Evolutionary conservation across 2,329 filamentous ascomycete species (phyloP), one percentile per base, ranked within the genome.

Genomic region (Diaporthe sp.): DNA sequence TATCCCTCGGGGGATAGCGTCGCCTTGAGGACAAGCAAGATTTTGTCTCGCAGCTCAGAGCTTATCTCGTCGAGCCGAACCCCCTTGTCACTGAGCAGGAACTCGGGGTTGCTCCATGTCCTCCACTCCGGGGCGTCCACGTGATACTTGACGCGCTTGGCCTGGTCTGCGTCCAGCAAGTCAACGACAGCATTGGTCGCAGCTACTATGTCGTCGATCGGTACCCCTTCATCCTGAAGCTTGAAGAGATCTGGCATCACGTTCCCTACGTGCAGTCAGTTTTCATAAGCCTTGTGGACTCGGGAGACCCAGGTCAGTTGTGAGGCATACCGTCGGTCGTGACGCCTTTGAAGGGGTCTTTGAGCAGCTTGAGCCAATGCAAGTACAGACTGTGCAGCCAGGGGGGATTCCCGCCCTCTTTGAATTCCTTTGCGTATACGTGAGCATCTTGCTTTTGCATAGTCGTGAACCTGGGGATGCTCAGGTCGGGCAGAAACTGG

Each of bases 51-150:
- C 27, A 88, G 80, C 0, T 84, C 66, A 0, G 83, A 74, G 1
- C 79, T 70, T 0, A 87, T 75, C 78, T 94, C 92, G 77, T 95
- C 93, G 0, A 95, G 88, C 1, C 93, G 90, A 2, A 95, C 81
- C 7, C 93, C 93, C 80, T 93, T 93, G 81, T 92, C 84, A 71
- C 89, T 88, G 19, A 95, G 84, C 0, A 94, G 85, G 77, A 95
- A 93, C 80, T 95, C 93, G 0, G 93, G 93, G 80, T 95, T 95
- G 2, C 88, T 89, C 88, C 88, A 89, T 15, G 92, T 90, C 63
- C 93, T 89, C 92, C 93, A 95, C 79, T 94, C 91, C 2, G 89
- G 90, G 1, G 91, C 91, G 83, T 94, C 91, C 76, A 95, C 87
- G 79, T 93, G 91, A 78, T 92, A 89, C 44, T 82, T 82, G 0